Percentiles rank a stretch among this genome's conserved stretches.
These are phyloP conservation scores for Astrothelium subdiscretum DNA, from an alignment of 495 filamentous ascomycete genomes.

Conservation along the genomic window DNA sequence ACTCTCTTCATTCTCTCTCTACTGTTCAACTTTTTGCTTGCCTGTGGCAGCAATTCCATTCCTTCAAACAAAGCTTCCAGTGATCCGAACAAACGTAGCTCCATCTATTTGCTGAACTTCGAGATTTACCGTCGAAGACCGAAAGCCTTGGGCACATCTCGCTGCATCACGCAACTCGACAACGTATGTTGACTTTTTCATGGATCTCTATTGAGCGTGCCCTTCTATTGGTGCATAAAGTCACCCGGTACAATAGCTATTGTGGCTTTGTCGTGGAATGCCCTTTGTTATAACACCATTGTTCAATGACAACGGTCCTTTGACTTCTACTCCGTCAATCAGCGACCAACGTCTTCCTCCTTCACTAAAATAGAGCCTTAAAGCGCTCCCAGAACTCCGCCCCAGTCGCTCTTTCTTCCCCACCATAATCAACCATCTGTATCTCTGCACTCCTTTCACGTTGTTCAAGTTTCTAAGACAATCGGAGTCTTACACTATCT, in stretches of 20 bases:
- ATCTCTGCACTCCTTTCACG: too few species aligned
- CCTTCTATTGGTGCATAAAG: not conserved
- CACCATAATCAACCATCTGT: not conserved
- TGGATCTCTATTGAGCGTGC: not conserved
- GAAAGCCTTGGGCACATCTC: slow-evolving; percentile 1
- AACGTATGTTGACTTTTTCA: not conserved
- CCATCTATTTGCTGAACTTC: slow-evolving; percentile 16
- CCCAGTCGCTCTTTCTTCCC: not conserved
- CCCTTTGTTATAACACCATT: not conserved
- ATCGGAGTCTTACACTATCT: not conserved
- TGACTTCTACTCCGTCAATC: not conserved
- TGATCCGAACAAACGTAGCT: slow-evolving; percentile 2
- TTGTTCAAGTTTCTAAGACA: not conserved
- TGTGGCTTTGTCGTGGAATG: not conserved
- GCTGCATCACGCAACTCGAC: slow-evolving; percentile 3
- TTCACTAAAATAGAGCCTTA: not conserved
- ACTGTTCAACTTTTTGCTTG: slow-evolving; percentile 13
- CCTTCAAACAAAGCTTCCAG: slow-evolving; percentile 1
- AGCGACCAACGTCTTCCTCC: not conserved
- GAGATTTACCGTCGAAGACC: slow-evolving; percentile 6
- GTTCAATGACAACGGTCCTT: not conserved
- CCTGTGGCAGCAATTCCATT: slow-evolving; percentile 20
- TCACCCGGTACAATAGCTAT: not conserved
- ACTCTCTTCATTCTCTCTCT: slow-evolving; percentile 9
- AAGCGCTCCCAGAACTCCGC: not conserved